Base-by-base conservation (phyloP, 1,284 basidiomycete species). In the Cutaneotrichosporon arboriforme region DNA sequence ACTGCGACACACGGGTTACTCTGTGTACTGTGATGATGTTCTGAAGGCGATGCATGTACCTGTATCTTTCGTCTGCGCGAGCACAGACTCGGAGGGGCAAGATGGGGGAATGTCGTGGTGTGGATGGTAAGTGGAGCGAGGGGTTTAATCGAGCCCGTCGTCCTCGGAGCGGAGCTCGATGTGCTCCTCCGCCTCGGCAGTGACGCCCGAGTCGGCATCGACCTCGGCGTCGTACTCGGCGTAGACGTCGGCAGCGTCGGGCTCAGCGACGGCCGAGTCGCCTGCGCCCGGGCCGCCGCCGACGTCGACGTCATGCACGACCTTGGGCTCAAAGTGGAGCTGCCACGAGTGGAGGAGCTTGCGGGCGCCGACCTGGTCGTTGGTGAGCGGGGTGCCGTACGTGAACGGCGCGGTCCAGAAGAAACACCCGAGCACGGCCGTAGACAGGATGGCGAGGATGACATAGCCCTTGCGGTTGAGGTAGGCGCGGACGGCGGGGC, bases 321-420 rank as follows among this genome's bases (percentile, higher is more conserved):
- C 53, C 59, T 60, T 61, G 20, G 64, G 70, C 61, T 76, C 74
- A 52, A 75, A 76, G 59, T 76, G 74, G 35, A 76, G 55, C 13
- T 73, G 72, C 74, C 74, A 60, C 20, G 50, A 46, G 8, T 64
- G 62, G 34, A 76, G 62, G 38, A 76, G 49, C 55, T 75, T 75
- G 46, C 74, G 60, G 46, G 63, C 60, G 52, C 69, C 70, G 55
- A 76, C 72, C 51, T 72, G 62, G 37, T 90, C 92, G 70, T 91
- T 94, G 9, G 91, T 96, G 63, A 97, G 77, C 31, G 92, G 90
- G 20, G 86, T 80, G 54, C 91, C 93, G 71, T 93, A 97, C 10
- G 92, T 96, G 65, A 97, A 77, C 36, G 92, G 92, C 21, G 87
- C 81, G 49, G 92, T 77, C 78, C 83, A 96, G 41, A 82, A 61